These are phyloP conservation scores for Clarireedia hainanense DNA, from an alignment of 2,329 filamentous ascomycete genomes.

Conservation along the genomic window DNA sequence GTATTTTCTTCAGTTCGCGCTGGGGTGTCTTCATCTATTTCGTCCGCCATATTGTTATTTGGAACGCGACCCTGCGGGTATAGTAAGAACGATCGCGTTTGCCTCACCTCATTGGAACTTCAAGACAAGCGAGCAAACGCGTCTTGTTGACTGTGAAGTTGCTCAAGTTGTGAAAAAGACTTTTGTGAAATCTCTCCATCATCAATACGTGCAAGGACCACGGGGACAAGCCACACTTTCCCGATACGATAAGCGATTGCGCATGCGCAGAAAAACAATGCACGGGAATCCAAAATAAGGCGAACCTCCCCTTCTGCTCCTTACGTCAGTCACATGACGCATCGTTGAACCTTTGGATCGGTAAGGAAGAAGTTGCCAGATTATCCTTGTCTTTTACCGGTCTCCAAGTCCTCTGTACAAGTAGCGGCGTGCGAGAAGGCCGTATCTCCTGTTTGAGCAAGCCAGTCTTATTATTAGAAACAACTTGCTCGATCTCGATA, in stretches of 20 bases:
- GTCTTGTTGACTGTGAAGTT: not conserved
- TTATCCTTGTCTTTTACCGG: too few species aligned
- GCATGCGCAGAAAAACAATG: too few species aligned
- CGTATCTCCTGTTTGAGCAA: too few species aligned
- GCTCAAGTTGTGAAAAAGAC: not conserved
- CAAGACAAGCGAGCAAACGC: not conserved
- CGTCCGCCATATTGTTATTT: slow-evolving; percentile 10
- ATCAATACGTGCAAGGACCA: not conserved
- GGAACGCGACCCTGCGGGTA: too few species aligned
- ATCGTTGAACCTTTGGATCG: too few species aligned
- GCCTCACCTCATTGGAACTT: not conserved
- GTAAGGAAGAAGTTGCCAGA: not conserved
- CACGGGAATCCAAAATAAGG: too few species aligned
- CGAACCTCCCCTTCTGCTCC: not conserved
- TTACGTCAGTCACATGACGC: not conserved
- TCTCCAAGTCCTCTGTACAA: too few species aligned
- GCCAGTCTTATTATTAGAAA: not conserved
- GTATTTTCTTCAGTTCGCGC: slow-evolving; percentile 16
- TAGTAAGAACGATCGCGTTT: not conserved
- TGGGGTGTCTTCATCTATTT: slow-evolving; percentile 12
- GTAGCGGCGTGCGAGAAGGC: too few species aligned
- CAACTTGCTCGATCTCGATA: not conserved
- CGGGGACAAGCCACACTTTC: not conserved
- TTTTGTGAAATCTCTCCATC: not conserved
- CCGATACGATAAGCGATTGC: not conserved